These are phyloP conservation scores for Acacia pycnantha DNA, from an alignment of 331 rosid species.

Conservation along the genomic window DNA sequence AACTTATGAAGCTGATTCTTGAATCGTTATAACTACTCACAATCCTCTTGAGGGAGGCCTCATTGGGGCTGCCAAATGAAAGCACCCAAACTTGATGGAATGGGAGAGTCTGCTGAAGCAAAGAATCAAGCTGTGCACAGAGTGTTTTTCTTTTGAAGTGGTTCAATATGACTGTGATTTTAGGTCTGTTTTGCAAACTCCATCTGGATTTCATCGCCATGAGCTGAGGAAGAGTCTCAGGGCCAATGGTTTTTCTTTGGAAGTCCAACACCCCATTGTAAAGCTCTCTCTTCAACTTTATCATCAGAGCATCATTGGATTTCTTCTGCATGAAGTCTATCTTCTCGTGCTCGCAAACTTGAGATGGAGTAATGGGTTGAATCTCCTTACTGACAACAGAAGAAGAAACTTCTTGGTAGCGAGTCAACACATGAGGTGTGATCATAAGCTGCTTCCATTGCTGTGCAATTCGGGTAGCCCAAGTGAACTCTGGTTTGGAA, in stretches of 20 bases:
- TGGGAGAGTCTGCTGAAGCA: constrained; percentile 82
- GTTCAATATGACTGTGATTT: constrained; percentile 76
- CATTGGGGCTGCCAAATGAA: constrained; percentile 95
- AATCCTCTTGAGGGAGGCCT: constrained; percentile 62
- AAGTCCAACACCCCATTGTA: constrained; percentile 60
- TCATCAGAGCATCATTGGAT: constrained; percentile 80
- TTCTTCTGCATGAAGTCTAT: constrained; percentile 92
- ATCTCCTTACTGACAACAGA: constrained; percentile 45
- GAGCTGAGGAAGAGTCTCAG: constrained; percentile 72
- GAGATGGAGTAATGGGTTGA: constrained; percentile 38
- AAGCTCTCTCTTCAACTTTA: constrained; percentile 65
- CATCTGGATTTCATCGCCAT: constrained; percentile 86
- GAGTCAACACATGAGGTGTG: constrained; percentile 68
- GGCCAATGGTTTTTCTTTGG: constrained; percentile 51
- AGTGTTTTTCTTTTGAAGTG: constrained; percentile 96
- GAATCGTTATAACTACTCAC: constrained; percentile 84
- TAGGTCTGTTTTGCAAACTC: constrained; percentile 56
- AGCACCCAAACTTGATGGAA: constrained; percentile 95
- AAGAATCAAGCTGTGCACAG: constrained; percentile 81
- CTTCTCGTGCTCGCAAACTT: constrained; percentile 76
- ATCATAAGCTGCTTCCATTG: constrained; percentile 70
- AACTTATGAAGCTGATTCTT: constrained; percentile 79
- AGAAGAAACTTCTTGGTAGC: constrained; percentile 54
- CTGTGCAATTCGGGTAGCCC: constrained; percentile 71
- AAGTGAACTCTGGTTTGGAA: constrained; percentile 70